Percentiles rank a stretch among this genome's conserved stretches.
Evolutionary conservation across 2,329 filamentous ascomycete species (phyloP).

Genomic region (Penicillium digitatum): DNA sequence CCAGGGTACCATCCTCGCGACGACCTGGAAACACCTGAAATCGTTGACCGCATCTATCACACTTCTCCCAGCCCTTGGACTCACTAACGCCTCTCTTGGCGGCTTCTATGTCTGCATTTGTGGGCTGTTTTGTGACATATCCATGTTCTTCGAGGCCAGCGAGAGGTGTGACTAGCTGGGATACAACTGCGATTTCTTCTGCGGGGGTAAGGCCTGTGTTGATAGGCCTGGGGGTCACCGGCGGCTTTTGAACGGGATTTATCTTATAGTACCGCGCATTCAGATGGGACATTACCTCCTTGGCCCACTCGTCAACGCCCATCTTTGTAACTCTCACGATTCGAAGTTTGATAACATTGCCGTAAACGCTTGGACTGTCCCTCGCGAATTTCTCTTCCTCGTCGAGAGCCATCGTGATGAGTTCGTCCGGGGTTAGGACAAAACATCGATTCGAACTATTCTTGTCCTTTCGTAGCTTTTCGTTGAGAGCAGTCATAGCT

Average conservation of each 20-base stretch:
- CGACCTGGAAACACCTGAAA: constrained; percentile 92
- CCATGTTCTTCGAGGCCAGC: constrained; percentile 62
- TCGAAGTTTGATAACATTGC: constrained; percentile 76
- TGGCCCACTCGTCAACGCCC: constrained; percentile 66
- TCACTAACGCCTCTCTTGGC: constrained; percentile 63
- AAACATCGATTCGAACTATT: constrained; percentile 32
- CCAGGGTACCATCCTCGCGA: constrained; percentile 67
- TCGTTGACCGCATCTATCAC: constrained; percentile 77
- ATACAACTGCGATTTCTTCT: constrained; percentile 66
- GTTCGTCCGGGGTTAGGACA: constrained; percentile 42
- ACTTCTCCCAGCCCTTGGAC: constrained; percentile 76
- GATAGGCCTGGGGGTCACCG: constrained; percentile 50
- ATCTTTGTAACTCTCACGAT: constrained; percentile 75
- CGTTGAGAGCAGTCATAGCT: constrained; percentile 42
- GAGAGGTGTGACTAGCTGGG: constrained; percentile 61
- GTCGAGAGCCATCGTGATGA: constrained; percentile 47
- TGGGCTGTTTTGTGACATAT: constrained; percentile 69
- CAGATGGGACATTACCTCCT: constrained; percentile 51
- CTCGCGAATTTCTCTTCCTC: constrained; percentile 73
- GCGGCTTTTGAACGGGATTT: constrained; percentile 30
- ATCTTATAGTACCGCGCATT: constrained; percentile 37
- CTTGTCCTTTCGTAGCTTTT: constrained; percentile 33
- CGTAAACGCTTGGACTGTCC: constrained; percentile 67
- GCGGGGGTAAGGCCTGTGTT: constrained; percentile 64
- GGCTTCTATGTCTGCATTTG: constrained; percentile 60